Conservation (phyloP, 2,329 filamentous ascomycete genomes). For the Fonsecaea nubica region DNA sequence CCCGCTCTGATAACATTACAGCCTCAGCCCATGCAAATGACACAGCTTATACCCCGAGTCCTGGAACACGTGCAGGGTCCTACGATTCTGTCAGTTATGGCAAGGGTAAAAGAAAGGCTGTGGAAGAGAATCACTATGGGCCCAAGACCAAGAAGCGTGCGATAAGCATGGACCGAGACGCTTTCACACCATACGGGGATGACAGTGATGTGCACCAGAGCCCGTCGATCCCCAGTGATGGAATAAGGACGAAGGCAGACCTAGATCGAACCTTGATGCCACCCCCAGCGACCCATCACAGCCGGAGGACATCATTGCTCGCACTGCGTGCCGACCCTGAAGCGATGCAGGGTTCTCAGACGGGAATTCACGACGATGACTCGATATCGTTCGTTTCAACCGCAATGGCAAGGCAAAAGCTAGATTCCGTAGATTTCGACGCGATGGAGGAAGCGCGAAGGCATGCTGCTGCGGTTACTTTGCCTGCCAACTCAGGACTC, state of each 20-base stretch:
- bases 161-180: constrained; percentile 8
- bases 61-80: neutral
- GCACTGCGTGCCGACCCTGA: neutral
- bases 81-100: neutral
- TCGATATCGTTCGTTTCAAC: constrained; percentile 29
- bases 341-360: neutral
- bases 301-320: neutral
- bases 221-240: neutral
- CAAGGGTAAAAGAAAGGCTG: constrained; percentile 28
- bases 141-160: constrained; percentile 24
- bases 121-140: constrained; percentile 21
- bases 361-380: constrained; percentile 25
- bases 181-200: constrained; percentile 14
- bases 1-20: neutral
- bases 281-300: constrained; percentile 30
- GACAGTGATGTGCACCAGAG: constrained; percentile 7
- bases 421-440: constrained; percentile 31
- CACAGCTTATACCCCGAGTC: neutral
- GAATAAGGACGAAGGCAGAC: constrained; percentile 9
- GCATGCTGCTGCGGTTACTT: constrained; percentile 46
- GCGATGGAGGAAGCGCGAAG: constrained; percentile 43
- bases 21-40: neutral
- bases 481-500: constrained; percentile 49
- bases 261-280: constrained; percentile 37
- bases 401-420: constrained; percentile 15